Base-by-base conservation (phyloP, 2,329 filamentous ascomycete genomes). In the Xylaria sp. region DNA sequence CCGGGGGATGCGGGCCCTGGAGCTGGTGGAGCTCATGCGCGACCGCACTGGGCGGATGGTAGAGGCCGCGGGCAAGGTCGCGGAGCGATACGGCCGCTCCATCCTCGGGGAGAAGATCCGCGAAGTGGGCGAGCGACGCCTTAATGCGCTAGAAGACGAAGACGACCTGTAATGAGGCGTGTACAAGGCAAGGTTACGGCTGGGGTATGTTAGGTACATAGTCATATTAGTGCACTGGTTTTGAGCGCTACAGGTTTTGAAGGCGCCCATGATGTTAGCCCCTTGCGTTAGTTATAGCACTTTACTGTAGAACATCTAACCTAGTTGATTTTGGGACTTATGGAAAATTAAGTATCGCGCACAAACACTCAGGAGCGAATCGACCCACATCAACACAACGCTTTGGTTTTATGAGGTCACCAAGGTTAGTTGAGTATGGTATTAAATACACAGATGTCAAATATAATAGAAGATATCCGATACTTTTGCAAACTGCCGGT, bases 21-120 rank as follows among this genome's bases (percentile, higher is more conserved):
- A 99, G 81, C 87, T 98, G 75, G 96, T 97, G 34, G 85, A 88
- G 69, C 84, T 99, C 75, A 92, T 99, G 90, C 88, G 87, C 53
- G 94, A 98, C 81, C 85, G 89, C 54, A 92, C 89, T 68, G 95
- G 95, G 19, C 91, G 92, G 79, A 98, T 98, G 93, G 81, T 97
- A 66, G 94, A 98, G 79, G 92, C 95, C 4, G 96, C 96, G 1
- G 89, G 90, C 65, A 97, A 97, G 85, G 89, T 99, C 58, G 96
- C 96, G 8, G 89, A 92, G 77, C 85, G 95, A 74, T 99, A 97
- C 82, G 92, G 92, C 9, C 85, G 92, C 69, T 86, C 87, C 48
- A 87, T 98, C 30, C 81, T 99, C 73, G 91, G 91, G 50, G 93
- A 95, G 76, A 98, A 98, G 88, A 98, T 99, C 76, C 86, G 90